Percentiles rank a stretch among this genome's conserved stretches.
Evolutionary conservation across 768 basidiomycete genomes (phyloP).

Genomic region (Austroboletus festivus): DNA sequence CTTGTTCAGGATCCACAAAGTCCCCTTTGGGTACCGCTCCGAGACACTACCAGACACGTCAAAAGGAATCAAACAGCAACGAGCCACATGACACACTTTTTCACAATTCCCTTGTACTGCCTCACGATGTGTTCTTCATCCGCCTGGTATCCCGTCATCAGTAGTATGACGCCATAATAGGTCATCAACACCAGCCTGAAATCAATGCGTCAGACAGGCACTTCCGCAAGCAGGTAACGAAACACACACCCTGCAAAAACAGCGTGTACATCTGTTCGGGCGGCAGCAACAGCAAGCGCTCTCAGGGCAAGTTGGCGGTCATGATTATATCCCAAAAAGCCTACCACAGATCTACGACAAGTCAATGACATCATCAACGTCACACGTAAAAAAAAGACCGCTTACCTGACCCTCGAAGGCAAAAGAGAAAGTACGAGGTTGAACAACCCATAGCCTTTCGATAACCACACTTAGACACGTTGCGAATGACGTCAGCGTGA

Average conservation of each 20-base stretch:
- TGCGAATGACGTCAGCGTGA: not conserved
- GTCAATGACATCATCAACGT: not conserved
- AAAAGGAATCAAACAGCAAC: not conserved
- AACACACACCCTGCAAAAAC: slow-evolving; percentile 65
- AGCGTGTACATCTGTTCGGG: slow-evolving; percentile 66
- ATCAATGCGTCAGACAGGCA: not conserved
- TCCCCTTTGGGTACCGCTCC: slow-evolving; percentile 58
- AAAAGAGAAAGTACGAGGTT: slow-evolving; percentile 77
- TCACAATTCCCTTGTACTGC: slow-evolving; percentile 63
- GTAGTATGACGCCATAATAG: slow-evolving; percentile 68
- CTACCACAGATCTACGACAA: slow-evolving; percentile 57
- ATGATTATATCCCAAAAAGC: slow-evolving; percentile 73
- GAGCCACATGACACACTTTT: slow-evolving; percentile 49
- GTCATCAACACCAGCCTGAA: slow-evolving; percentile 74
- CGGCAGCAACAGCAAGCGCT: slow-evolving; percentile 66
- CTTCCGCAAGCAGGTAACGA: not conserved
- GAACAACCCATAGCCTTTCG: slow-evolving; percentile 59
- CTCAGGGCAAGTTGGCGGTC: slow-evolving; percentile 66
- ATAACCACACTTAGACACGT: not conserved
- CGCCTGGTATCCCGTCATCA: slow-evolving; percentile 73
- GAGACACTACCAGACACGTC: slow-evolving; percentile 40
- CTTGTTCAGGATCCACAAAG: slow-evolving; percentile 71
- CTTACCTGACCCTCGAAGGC: slow-evolving; percentile 67
- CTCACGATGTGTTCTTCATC: slow-evolving; percentile 61
- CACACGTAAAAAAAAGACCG: not conserved